These are phyloP conservation scores for Populus alba DNA, from an alignment of 345 rosid genomes.

Conservation along the genomic window DNA sequence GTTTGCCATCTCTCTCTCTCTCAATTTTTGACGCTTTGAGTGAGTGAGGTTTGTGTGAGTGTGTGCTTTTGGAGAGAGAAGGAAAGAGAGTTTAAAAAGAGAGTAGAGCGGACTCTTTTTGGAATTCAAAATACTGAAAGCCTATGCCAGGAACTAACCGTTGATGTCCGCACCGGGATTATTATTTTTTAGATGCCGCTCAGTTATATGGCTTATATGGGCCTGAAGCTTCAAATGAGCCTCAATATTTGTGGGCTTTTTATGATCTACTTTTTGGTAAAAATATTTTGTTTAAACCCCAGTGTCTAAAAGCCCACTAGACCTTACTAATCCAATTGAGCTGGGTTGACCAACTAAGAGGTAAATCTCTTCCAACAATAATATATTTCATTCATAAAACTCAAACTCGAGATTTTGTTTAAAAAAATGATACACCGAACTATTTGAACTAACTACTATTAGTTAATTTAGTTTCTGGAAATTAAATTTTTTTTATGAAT, in stretches of 20 bases:
- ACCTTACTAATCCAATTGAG: too few relatives aligned
- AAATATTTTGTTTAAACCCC: too few relatives aligned
- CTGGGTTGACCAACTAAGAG: too few relatives aligned
- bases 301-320: too few relatives aligned
- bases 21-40: background rate
- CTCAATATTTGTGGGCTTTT: background rate
- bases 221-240: background rate
- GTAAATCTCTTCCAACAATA: too few relatives aligned
- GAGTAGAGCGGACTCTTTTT: constrained; percentile 43
- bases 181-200: background rate
- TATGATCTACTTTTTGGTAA: background rate
- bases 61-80: background rate
- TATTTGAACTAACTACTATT: too few relatives aligned
- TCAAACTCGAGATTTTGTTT: too few relatives aligned
- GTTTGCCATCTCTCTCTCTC: constrained; percentile 47
- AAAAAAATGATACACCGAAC: too few relatives aligned
- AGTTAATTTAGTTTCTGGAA: too few relatives aligned
- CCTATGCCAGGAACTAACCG: constrained; percentile 11
- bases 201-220: too few relatives aligned
- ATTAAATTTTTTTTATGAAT: too few relatives aligned
- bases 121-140: constrained; percentile 13
- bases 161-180: background rate
- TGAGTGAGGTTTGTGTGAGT: background rate
- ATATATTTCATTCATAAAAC: too few relatives aligned
- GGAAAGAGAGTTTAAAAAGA: constrained; percentile 25